Evolutionary conservation across 331 rosid genomes (phyloP).

Genomic region (Quercus tomentella): DNA sequence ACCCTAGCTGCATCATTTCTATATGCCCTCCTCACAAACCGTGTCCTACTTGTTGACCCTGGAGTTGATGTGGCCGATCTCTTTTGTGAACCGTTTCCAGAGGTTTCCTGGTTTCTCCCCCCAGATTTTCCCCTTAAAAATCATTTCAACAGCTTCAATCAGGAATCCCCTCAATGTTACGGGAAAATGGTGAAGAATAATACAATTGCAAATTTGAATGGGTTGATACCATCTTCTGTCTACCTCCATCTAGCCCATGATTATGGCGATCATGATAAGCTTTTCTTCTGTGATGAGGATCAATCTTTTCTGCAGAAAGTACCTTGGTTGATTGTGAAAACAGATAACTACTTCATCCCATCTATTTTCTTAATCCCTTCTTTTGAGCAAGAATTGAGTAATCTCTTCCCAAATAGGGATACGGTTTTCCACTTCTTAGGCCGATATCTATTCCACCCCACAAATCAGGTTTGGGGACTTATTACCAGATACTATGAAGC

Average conservation of each 20-base stretch:
- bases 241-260: slow-evolving; percentile 76
- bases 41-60: slow-evolving; percentile 82
- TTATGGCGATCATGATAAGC: slow-evolving; percentile 69
- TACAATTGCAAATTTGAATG: slow-evolving; percentile 9
- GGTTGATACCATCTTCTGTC: slow-evolving; percentile 31
- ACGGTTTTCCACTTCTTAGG: slow-evolving; percentile 81
- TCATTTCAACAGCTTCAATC: slow-evolving; percentile 43
- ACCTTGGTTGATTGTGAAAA: slow-evolving; percentile 71
- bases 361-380: slow-evolving; percentile 71
- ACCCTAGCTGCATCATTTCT: slow-evolving; percentile 76
- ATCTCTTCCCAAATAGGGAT: slow-evolving; percentile 75
- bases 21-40: slow-evolving; percentile 82
- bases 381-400: slow-evolving; percentile 55
- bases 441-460: slow-evolving; percentile 77
- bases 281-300: slow-evolving; percentile 78
- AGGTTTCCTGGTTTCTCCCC: slow-evolving; percentile 79
- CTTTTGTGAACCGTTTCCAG: slow-evolving; percentile 86
- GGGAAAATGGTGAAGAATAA: slow-evolving; percentile 58
- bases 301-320: slow-evolving; percentile 50
- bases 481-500: slow-evolving; percentile 69
- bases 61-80: slow-evolving; percentile 78
- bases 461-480: slow-evolving; percentile 78
- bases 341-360: slow-evolving; percentile 77
- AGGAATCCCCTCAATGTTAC: slow-evolving; percentile 47
- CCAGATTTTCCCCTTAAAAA: slow-evolving; percentile 55